Conservation (phyloP, 176 grass and related monocot genomes). For the Raddia guianensis region DNA sequence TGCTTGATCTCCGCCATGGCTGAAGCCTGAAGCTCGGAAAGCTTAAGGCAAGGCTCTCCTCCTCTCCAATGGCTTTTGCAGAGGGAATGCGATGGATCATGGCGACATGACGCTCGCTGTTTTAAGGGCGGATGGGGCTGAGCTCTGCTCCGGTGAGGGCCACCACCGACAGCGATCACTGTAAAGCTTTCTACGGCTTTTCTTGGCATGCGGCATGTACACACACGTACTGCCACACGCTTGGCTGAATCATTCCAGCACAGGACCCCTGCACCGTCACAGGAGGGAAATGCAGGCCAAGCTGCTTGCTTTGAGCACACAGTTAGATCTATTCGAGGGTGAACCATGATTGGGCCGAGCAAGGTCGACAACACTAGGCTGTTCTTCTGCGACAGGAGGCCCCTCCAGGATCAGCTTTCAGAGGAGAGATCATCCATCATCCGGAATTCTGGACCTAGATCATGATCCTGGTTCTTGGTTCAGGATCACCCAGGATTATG, state of each 20-base stretch:
- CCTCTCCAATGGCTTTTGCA: neutral
- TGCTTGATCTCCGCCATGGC: constrained; percentile 66
- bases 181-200: neutral
- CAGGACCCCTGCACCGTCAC: neutral
- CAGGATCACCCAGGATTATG: constrained; percentile 8
- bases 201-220: neutral
- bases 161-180: constrained; percentile 37
- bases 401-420: constrained; percentile 24
- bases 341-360: neutral
- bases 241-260: constrained; percentile 39
- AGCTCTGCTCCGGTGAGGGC: constrained; percentile 31
- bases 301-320: constrained; percentile 13
- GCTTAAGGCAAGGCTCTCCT: neutral
- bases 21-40: neutral
- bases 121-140: constrained; percentile 34
- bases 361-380: constrained; percentile 7
- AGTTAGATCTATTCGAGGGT: constrained; percentile 38
- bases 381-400: neutral
- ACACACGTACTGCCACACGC: neutral
- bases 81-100: constrained; percentile 14
- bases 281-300: constrained; percentile 8
- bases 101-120: constrained; percentile 25
- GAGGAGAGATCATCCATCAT: neutral
- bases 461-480: constrained; percentile 3
- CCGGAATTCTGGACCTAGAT: neutral